Base-by-base conservation (phyloP, 768 basidiomycete genomes). In the Mycena leptocephala region DNA sequence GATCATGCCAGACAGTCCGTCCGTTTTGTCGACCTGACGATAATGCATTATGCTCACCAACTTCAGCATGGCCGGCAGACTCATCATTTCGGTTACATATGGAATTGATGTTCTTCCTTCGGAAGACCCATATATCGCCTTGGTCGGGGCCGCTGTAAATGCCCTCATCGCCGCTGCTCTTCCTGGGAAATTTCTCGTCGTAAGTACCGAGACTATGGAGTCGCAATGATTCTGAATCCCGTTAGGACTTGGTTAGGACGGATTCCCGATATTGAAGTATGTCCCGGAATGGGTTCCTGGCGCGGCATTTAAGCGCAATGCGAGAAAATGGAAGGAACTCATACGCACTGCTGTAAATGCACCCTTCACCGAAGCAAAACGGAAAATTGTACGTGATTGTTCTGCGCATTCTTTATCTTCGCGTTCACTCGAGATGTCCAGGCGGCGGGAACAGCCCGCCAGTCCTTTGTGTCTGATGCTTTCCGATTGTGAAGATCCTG, bases 241-340 rank as follows among this genome's bases (percentile, higher is more conserved):
- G 3, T 24, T 48, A 68, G 43, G 63, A 65, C 61, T 33, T n/a
- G 13, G n/a, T n/a, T n/a, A n/a, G n/a, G n/a, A n/a, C n/a, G n/a
- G n/a, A n/a, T 51, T 62, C 37, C 73, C 67, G 5, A 26, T 56
- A 79, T 78, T 84, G 51, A 79, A 76, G 24, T 76, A 83, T 33
- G 72, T 85, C 3, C 85, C 84, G 1, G 64, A 63, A 6, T 90
- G 89, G 88, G 35, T 89, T 13, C 89, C 89, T 32, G 90, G 90
- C 0, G 86, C 87, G 11, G 85, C 85, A 35, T 90, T 89, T 79
- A 83, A 89, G 74, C 82, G 81, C 39, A 83, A 81, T 51, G 88
- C 88, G 2, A 80, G 82, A 32, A 59, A 78, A 46, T 85, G 86
- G 78, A 82, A 82, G 32, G 81, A 78, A 24, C 77, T 84, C 10